Evolutionary conservation across 1,284 basidiomycete species (phyloP), one percentile per base, ranked within the genome.

Genomic region (Austroboletus niveus): DNA sequence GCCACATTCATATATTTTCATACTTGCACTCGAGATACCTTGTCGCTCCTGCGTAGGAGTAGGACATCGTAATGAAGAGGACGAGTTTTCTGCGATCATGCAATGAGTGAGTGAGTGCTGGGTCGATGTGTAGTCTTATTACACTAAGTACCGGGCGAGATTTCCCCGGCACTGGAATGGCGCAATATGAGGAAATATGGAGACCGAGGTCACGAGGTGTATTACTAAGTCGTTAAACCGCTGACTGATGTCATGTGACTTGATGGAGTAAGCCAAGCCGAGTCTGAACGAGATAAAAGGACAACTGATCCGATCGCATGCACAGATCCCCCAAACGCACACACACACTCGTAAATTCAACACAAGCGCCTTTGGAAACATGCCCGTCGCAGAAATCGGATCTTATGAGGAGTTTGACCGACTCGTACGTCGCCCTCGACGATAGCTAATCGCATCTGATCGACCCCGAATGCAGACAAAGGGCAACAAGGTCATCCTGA

Each of bases 401-500:
- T 53, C 59, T 17, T 15, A 38, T 30, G 17, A 0, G 0, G 8
- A 67, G 8, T 63, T 62, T 27, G 35, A 63, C 0, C 1, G 1
- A 0, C 20, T 57, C 12, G 62, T 66, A 43, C 45, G 61, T 53
- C 32, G 22, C 5, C 22, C 31, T 34, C 5, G 11, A 12, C 20
- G 38, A n/a, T 38, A 15, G 35, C 20, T 8, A 3, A 22, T 24
- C 6, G 8, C 22, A 5, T 24, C 22, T 24, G 4, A 24, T 24
- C 5, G 22, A 24, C 22, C 22, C 5, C 22, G 22, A 24, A 24
- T 43, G 11, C n/a, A 67, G 54, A 29, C 41, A 29, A 15, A 8
- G 4, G 52, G 55, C 45, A 75, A 75, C 61, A 74, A 74, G 56
- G 59, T 70, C 55, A 63, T 75, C 64, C 24, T 85, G 36, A 69